These are phyloP conservation scores for Pulveroboletus ravenelii DNA, from an alignment of 768 basidiomycete species.

Conservation along the genomic window DNA sequence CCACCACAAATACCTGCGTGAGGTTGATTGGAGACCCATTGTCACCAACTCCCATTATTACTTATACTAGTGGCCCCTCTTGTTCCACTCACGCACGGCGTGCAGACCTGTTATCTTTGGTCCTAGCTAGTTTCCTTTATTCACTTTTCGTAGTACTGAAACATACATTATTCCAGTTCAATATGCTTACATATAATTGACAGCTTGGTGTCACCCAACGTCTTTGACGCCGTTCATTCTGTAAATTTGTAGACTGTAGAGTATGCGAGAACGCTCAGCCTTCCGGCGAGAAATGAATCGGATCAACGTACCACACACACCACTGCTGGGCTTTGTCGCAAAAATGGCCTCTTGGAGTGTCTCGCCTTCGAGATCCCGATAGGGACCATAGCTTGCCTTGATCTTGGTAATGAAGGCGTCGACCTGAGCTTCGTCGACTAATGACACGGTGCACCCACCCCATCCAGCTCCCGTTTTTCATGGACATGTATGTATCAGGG, in stretches of 20 bases:
- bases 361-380: slow-evolving; percentile 53
- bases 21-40: too few species aligned
- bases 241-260: slow-evolving; percentile 27
- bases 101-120: too few species aligned
- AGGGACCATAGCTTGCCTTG: slow-evolving; percentile 58
- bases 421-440: slow-evolving; percentile 63
- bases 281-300: not conserved
- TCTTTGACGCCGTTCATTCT: slow-evolving; percentile 10
- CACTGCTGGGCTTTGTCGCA: slow-evolving; percentile 77
- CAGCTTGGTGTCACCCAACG: not conserved
- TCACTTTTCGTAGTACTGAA: not conserved
- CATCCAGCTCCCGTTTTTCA: slow-evolving; percentile 67
- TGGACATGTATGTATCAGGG: not conserved
- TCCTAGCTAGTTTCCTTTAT: too few species aligned
- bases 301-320: slow-evolving; percentile 65
- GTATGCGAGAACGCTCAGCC: not conserved
- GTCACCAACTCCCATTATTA: too few species aligned
- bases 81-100: too few species aligned
- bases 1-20: too few species aligned
- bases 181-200: too few species aligned
- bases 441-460: slow-evolving; percentile 86
- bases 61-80: too few species aligned
- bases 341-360: slow-evolving; percentile 66
- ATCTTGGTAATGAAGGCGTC: slow-evolving; percentile 60
- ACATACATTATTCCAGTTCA: not conserved